Conservation (phyloP, 2,329 filamentous ascomycete genomes). For the Penicillium nordicum region DNA sequence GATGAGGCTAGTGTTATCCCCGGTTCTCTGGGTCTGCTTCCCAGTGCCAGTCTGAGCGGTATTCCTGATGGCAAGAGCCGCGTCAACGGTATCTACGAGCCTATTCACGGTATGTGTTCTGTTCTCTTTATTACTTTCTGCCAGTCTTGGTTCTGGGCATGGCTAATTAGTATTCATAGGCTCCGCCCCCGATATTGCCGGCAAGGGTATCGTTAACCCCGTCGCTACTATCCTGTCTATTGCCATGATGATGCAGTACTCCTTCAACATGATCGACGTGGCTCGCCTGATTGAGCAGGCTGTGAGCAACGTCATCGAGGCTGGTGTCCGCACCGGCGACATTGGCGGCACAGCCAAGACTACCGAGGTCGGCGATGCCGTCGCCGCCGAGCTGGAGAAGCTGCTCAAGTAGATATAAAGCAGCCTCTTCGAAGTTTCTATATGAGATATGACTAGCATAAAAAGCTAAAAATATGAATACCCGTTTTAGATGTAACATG, state of each 20-base stretch:
- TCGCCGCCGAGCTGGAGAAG: constrained; percentile 69
- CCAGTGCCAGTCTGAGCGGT: constrained; percentile 80
- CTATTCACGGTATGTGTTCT: constrained; percentile 73
- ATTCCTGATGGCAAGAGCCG: constrained; percentile 79
- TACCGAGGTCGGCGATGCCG: constrained; percentile 74
- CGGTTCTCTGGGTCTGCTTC: constrained; percentile 81
- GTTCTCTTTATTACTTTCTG: not conserved
- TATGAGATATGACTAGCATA: constrained; percentile 27
- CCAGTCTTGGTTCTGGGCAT: not conserved
- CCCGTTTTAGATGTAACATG: constrained; percentile 16
- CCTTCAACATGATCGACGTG: constrained; percentile 72
- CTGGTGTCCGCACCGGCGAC: constrained; percentile 74
- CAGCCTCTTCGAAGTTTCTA: constrained; percentile 5
- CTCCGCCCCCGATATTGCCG: constrained; percentile 89
- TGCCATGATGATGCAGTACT: constrained; percentile 96
- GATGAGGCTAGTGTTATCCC: constrained; percentile 95
- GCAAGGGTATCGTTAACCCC: constrained; percentile 87
- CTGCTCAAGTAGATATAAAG: constrained; percentile 52
- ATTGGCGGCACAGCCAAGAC: constrained; percentile 76
- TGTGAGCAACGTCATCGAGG: constrained; percentile 64
- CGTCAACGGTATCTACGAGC: constrained; percentile 95
- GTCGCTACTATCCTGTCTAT: constrained; percentile 87
- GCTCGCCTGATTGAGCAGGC: constrained; percentile 45
- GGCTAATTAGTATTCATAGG: constrained; percentile 46
- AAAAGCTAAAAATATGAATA: constrained; percentile 23